Evolutionary conservation across 169 alveolate species (phyloP).

Genomic region (Eimeria acervulina): DNA sequence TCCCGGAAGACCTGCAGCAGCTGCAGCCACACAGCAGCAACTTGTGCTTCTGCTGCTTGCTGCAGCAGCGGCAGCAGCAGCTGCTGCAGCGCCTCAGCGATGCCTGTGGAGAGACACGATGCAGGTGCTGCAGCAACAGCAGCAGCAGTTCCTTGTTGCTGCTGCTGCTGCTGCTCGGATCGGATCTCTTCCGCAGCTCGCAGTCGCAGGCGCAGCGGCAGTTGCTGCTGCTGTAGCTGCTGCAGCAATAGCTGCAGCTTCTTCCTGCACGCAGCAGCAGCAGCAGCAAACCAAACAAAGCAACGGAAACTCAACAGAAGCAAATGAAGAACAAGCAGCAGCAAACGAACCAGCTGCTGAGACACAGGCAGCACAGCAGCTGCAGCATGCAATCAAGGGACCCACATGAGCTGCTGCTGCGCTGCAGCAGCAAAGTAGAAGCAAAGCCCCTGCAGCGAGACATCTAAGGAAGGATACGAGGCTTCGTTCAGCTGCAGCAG

Average conservation of each 20-base stretch:
- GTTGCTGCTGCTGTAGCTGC: slow-evolving; percentile 28
- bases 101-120: slow-evolving; percentile 30
- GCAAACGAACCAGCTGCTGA: background rate
- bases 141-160: background rate
- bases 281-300: background rate
- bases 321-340: background rate
- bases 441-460: background rate
- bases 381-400: background rate
- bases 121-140: slow-evolving; percentile 53
- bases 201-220: slow-evolving; percentile 46
- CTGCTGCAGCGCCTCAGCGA: slow-evolving; percentile 40
- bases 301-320: background rate
- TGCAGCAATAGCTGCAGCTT: slow-evolving; percentile 48
- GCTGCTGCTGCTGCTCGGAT: slow-evolving; percentile 10
- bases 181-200: background rate
- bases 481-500: slow-evolving; percentile 44
- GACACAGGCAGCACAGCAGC: background rate
- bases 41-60: slow-evolving; percentile 14
- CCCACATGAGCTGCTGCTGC: slow-evolving; percentile 58
- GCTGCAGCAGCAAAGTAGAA: slow-evolving; percentile 52
- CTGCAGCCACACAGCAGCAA: slow-evolving; percentile 37
- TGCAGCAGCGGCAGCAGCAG: slow-evolving; percentile 8
- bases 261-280: slow-evolving; percentile 20
- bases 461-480: background rate
- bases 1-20: slow-evolving; percentile 4